Base-by-base conservation (phyloP, 371 early-diverging fungal genomes). In the Dichotomocladium elegans region DNA sequence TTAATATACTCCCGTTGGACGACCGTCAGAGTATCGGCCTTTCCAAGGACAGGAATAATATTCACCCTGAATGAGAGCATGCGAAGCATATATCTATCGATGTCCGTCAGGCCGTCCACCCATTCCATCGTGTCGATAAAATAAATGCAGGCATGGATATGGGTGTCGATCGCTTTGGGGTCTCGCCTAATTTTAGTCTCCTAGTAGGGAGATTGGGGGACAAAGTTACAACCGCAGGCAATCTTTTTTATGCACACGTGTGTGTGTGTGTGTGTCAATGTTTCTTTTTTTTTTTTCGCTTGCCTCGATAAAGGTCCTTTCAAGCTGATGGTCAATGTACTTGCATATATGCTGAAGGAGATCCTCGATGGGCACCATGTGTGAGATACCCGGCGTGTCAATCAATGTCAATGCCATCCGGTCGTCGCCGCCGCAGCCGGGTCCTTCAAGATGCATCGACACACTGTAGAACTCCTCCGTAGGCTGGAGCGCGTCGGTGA, bases 31-130 rank as follows among this genome's bases (percentile, higher is more conserved):
- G 91, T 92, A 58, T 99, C 99, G 8, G 96, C 87, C 51, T 98
- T 96, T n/a, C 98, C 90, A 64, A 99, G 89, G 34, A 99, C 86
- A 0, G 99, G 99, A 46, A 99, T 89, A 35, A 97, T 74, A 66
- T 97, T 97, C 29, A 93, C 95, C 25, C 93, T 85, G 11, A 87
- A 77, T 28, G 87, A 87, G 28, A 97, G 76, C 33, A 82, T 71
- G 60, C 86, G 82, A 72, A 97, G 80, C 53, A 94, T 88, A 59
- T 89, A 89, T 49, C 91, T 83, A 57, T 97, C 97, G 10, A 89
- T 64, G 25, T 92, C 89, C 26, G 86, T 82, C 34, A 95, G 74
- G 3, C 77, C 74, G 9, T 42, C 43, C 3, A n/a, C n/a, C n/a
- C n/a, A n/a, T n/a, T 51, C 48, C n/a, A 81, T 84, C 25, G 92